These are phyloP conservation scores for Arctium minus DNA, from an alignment of 129 eudicot species.

Conservation along the genomic window DNA sequence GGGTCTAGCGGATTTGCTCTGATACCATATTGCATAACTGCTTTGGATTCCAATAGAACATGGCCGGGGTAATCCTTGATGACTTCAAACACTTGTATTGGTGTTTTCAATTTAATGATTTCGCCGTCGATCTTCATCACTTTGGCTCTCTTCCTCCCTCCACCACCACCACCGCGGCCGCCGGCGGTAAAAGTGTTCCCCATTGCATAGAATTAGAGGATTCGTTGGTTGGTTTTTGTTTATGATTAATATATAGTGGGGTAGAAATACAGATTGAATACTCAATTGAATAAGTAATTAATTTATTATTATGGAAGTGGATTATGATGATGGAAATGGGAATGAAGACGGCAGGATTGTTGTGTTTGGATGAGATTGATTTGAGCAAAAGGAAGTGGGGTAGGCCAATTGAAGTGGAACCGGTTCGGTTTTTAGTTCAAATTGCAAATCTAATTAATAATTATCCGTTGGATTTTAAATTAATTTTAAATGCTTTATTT, in stretches of 20 bases:
- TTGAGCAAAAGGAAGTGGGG: constrained; percentile 25
- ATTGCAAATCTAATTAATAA: background rate
- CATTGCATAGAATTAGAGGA: constrained; percentile 30
- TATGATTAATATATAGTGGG: background rate
- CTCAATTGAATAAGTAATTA: constrained; percentile 4
- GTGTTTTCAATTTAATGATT: constrained; percentile 44
- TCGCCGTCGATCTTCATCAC: constrained; percentile 80
- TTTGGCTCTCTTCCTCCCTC: constrained; percentile 48
- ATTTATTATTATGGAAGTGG: constrained; percentile 10
- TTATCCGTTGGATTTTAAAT: constrained; percentile 6
- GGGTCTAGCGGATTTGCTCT: constrained; percentile 59
- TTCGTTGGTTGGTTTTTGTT: constrained; percentile 13
- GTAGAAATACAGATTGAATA: background rate
- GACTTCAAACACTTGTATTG: constrained; percentile 43
- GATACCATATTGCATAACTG: constrained; percentile 48
- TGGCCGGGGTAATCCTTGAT: constrained; percentile 53
- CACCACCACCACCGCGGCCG: constrained; percentile 17
- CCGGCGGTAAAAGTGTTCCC: constrained; percentile 50
- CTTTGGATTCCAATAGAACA: constrained; percentile 53
- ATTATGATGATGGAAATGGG: constrained; percentile 15
- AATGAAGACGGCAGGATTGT: constrained; percentile 1
- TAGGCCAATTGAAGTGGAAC: constrained; percentile 32
- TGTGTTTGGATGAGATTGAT: constrained; percentile 27
- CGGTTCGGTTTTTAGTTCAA: constrained; percentile 3
- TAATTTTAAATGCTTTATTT: too few species aligned